Base-by-base conservation (phyloP, 2,329 filamentous ascomycete genomes). In the Venturia aucupariae region DNA sequence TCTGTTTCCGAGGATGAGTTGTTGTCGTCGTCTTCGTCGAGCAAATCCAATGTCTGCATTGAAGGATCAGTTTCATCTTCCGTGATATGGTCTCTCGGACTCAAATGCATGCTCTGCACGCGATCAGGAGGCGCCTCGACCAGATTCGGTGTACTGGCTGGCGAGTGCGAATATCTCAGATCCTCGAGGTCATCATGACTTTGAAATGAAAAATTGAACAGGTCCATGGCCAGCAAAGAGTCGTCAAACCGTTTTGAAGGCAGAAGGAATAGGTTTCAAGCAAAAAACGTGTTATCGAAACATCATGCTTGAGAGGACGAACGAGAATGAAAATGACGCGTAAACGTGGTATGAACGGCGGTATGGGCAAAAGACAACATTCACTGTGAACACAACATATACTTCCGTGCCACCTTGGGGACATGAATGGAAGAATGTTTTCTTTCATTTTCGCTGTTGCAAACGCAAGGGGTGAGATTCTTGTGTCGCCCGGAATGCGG, bases 71-170 rank as follows among this genome's bases (percentile, higher is more conserved):
- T 65, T 67, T 73, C 71, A 27, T 68, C 68, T 27, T 73, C 61
- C 10, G 72, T 69, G 13, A 69, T 72, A 41, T 32, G 15, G 10
- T 57, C 30, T 10, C 10, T n/a, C 2, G 70, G 69, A 41, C 71
- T 68, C 24, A 74, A 70, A 66, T 71, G 70, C n/a, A 76, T 67
- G 65, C 73, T 75, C 54, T 70, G 69, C 7, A 70, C 71, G 15
- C 74, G 74, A 68, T 74, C 75, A 19, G 65, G 67, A 22, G 72
- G 63, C 35, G 67, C 68, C 32, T 71, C 66, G 24, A 72, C 71
- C 24, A 76, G 67, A 46, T 68, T 67, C 22, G 74, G 73, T 62
- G 72, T 73, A 39, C 46, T 39, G 5, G 67, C 65, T 15, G 64
- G 67, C 11, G 66, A 66, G 19, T 62, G 41, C 32, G 67, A 68